Base-by-base conservation (phyloP, 768 basidiomycete genomes). In the Mycena capillaripes region DNA sequence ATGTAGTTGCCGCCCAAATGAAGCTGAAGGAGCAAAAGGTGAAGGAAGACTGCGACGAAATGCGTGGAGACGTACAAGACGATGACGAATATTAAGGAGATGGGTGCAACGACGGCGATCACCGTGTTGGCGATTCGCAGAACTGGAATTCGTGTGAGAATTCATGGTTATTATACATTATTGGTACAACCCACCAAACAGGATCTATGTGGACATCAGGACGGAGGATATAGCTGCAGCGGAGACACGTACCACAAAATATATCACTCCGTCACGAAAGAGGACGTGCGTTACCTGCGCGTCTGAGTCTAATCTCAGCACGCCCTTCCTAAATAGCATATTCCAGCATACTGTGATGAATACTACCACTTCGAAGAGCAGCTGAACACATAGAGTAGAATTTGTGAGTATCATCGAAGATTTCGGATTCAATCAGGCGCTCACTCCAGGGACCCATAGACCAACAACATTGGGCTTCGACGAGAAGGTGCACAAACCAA, bases 401-500 rank as follows among this genome's bases (percentile, higher is more conserved):
- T n/a, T n/a, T n/a, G n/a, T n/a, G n/a, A 29, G 19, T 3, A 25
- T n/a, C n/a, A 6, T 23, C 32, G 4, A 34, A 25, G 6, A 42
- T 29, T 48, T 29, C n/a, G n/a, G 29, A 17, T 21, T 25, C 17
- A 17, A 4, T n/a, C 7, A n/a, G 6, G 19, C 19, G 10, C 75
- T 30, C n/a, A 82, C 79, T 12, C 81, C 81, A 10, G 81, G 81
- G 27, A 50, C 23, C 81, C 81, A 82, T 4, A 82, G 64, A 64
- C 79, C 19, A 19, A 69, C 56, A 9, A 79, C 75, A 12, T 75
- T 61, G 30, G 79, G 76, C 50, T 75, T 80, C 7, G 19, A 4
- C 2, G 3, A 62, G 23, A 80, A 78, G 0, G 72, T 52, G 34
- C 82, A 83, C 25, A 76, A 11, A n/a, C 68, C 79, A 42, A 76